Base-by-base conservation (phyloP, 1,284 basidiomycete species). In the Marasmius sp. region DNA sequence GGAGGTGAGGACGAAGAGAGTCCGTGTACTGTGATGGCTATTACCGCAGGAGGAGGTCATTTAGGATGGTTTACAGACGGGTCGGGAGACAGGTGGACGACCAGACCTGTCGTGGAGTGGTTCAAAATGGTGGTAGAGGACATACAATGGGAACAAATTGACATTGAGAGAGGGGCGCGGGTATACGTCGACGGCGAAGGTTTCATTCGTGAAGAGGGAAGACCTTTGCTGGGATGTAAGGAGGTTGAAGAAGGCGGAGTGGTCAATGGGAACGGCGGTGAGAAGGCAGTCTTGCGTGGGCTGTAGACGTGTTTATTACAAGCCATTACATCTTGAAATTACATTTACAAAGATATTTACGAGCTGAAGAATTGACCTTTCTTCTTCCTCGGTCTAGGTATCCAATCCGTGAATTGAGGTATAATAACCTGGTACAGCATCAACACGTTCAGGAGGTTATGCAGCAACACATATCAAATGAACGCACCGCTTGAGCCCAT, bases 61-160 rank as follows among this genome's bases (percentile, higher is more conserved):
- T 81, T 99, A 16, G 97, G 97, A 37, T 98, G 94, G 96, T 98
- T 97, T 72, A 87, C 91, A 68, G 72, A 73, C 62, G 78, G 81
- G 39, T 58, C 59, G 9, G 62, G 62, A 20, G 80, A 81, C 62
- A 77, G 91, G 58, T 94, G 92, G 93, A 81, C 91, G 58, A 82
- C 81, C 16, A 78, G 81, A 65, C 93, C 93, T 10, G 87, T 91
- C 5, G 68, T 93, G 9, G 89, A 94, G 71, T 94, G 90, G 91
- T 69, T 92, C 50, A 81, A 76, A 63, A 77, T 89, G 43, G 79
- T 83, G 45, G 85, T 81, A 33, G 82, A 89, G 61, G 81, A 84
- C 45, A 61, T 89, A 22, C 74, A 81, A 27, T 72, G 72, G 16
- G 55, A 58, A 72, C 20, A 3, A 11, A 78, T 50, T 14, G 71